Conservation (phyloP, 2,329 filamentous ascomycete species). For the Penicillium sp. region DNA sequence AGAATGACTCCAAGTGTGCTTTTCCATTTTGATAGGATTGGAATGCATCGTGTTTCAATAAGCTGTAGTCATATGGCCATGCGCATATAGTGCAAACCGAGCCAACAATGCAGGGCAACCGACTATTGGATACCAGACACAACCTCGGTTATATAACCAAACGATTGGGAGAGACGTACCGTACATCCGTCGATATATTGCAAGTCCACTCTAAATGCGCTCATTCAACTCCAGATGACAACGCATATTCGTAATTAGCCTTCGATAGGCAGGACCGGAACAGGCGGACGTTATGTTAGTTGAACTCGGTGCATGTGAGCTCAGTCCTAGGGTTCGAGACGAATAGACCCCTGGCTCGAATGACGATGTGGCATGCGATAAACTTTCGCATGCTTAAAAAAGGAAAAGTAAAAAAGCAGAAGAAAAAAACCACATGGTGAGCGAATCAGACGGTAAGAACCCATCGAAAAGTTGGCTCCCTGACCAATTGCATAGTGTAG, state of each 20-base stretch:
- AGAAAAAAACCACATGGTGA: background rate
- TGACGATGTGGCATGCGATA: slow-evolving; percentile 1
- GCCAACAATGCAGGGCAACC: background rate
- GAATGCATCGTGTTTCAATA: slow-evolving; percentile 4
- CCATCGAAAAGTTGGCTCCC: slow-evolving; percentile 14
- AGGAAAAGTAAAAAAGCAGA: background rate
- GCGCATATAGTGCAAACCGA: slow-evolving; percentile 6
- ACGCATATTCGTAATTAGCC: background rate
- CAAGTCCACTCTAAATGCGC: background rate
- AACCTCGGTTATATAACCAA: background rate
- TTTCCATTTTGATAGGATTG: slow-evolving; percentile 12
- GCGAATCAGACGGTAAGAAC: slow-evolving; percentile 12
- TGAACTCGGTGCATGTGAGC: slow-evolving; percentile 4
- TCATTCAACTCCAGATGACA: background rate
- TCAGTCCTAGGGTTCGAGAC: slow-evolving; percentile 2
- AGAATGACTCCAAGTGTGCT: slow-evolving; percentile 4
- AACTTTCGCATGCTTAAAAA: background rate
- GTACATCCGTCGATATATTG: background rate
- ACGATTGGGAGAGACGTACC: background rate
- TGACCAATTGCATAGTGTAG: slow-evolving; percentile 10
- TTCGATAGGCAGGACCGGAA: slow-evolving; percentile 4
- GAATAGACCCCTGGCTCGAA: slow-evolving; percentile 6
- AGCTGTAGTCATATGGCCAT: slow-evolving; percentile 9
- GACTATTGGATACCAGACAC: background rate
- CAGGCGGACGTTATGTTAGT: slow-evolving; percentile 3